Evolutionary conservation across 129 eudicot species (phyloP), one percentile per base, ranked within the genome.

Genomic region (Solidago caesia): DNA sequence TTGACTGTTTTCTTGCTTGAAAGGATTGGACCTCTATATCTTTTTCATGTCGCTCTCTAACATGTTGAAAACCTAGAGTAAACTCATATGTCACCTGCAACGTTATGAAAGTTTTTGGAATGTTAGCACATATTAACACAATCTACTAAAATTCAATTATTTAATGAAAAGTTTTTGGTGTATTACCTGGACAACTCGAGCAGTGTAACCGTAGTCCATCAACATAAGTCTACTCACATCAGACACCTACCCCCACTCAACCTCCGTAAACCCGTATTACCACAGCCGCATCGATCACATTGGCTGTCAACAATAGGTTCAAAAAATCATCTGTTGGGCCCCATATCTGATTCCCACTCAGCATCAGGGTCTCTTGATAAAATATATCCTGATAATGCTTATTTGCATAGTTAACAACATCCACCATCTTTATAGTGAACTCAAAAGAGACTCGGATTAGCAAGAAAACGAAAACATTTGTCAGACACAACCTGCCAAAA

Each of bases 71-170:
- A 44, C 42, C 48, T 21, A 16, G 63, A 61, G 25, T 68, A 48
- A 61, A 60, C 47, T 5, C 21, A 46, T 70, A 48, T 49, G 16
- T 70, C 72, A 70, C 71, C 82, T 79, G 77, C 67, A 64, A 44
- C 45, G 3, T 42, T 42, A 51, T 25, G n/a, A 2, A 51, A 42
- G 45, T 70, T 60, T 13, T 12, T 13, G 59, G 56, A 70, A 70
- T n/a, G 43, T 69, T 33, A 59, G 69, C 70, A 77, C 10, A 51
- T 2, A 15, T 33, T 33, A 0, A 33, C 39, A 33, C 2, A 33
- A 33, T 33, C 39, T 33, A 33, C 39, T 33, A 33, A 33, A 33
- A 33, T 21, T 21, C 21, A 21, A 33, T 33, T 33, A 33, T 33
- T 33, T 33, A 29, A 21, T 21, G 21, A 21, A 21, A 8, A 67